phyloP scores from a whole-genome alignment of 2,329 filamentous ascomycete species.

The Orbilia oligospora region DNA sequence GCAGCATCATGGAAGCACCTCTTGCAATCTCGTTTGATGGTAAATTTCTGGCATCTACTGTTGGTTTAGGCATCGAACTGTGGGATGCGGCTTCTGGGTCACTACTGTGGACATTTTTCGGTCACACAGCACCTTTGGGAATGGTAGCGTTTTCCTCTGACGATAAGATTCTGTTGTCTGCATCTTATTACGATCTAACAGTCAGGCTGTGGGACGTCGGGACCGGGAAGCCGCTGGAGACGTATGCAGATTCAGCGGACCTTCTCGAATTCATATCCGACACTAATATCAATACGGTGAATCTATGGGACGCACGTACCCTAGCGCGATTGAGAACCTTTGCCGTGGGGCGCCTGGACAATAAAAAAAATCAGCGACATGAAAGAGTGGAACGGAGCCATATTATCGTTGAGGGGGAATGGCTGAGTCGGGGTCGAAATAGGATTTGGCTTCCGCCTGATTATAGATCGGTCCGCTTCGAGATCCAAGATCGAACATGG shows the following conservation, averaged over 20 bases:
- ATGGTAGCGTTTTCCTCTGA: conserved; percentile 4
- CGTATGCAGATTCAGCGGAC: no score
- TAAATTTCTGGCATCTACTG: conserved; percentile 78
- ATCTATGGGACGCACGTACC: background rate
- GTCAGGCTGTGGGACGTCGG: background rate
- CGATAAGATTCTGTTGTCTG: background rate
- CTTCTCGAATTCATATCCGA: background rate
- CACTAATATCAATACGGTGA: background rate
- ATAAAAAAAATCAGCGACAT: background rate
- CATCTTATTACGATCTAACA: background rate
- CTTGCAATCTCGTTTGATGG: conserved; percentile 87
- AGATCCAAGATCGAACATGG: background rate
- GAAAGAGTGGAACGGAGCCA: background rate
- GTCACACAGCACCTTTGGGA: no score
- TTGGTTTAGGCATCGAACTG: background rate
- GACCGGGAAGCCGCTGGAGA: background rate
- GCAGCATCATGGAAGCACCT: background rate
- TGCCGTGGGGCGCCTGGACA: no score
- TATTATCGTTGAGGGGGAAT: background rate
- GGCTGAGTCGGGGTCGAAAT: background rate
- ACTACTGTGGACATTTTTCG: no score
- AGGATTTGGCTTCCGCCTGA: background rate
- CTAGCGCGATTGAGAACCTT: background rate
- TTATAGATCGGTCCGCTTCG: background rate
- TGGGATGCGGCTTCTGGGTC: background rate